Evolutionary conservation across 129 eudicot genomes (phyloP).

Genomic region (Scalesia atractyloides): DNA sequence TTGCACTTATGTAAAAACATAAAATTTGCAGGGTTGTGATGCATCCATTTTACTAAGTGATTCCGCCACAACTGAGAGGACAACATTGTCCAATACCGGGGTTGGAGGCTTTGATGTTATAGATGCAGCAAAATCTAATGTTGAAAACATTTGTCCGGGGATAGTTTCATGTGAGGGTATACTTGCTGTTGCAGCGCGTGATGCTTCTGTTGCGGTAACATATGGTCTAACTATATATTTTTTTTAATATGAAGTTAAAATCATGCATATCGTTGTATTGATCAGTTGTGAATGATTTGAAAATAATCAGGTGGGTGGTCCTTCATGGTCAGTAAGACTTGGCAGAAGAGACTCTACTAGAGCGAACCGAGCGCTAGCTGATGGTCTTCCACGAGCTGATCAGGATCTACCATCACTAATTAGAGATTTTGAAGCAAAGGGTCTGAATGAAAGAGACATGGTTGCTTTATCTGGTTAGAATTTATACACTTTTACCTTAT

Average conservation of each 20-base stretch:
- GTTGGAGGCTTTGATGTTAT: conserved; percentile 45
- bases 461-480: conserved; percentile 57
- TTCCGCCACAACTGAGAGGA: conserved; percentile 36
- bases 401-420: conserved; percentile 48
- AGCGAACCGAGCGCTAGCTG: conserved; percentile 52
- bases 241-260: not conserved
- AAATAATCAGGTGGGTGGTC: conserved; percentile 56
- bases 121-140: conserved; percentile 46
- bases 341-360: conserved; percentile 68
- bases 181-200: conserved; percentile 51
- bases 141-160: conserved; percentile 54
- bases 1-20: not conserved
- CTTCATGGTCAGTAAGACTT: conserved; percentile 61
- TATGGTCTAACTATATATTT: not conserved
- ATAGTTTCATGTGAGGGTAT: conserved; percentile 65
- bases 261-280: not conserved
- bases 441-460: conserved; percentile 66
- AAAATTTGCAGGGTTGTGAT: conserved; percentile 37
- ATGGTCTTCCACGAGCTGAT: conserved; percentile 48
- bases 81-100: conserved; percentile 34
- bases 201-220: conserved; percentile 38
- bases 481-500: not conserved
- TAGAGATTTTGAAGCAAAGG: conserved; percentile 47
- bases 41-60: conserved; percentile 49
- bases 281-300: not conserved